Base-by-base conservation (phyloP, 1,284 basidiomycete genomes). In the Stygiomarasmius scandens region DNA sequence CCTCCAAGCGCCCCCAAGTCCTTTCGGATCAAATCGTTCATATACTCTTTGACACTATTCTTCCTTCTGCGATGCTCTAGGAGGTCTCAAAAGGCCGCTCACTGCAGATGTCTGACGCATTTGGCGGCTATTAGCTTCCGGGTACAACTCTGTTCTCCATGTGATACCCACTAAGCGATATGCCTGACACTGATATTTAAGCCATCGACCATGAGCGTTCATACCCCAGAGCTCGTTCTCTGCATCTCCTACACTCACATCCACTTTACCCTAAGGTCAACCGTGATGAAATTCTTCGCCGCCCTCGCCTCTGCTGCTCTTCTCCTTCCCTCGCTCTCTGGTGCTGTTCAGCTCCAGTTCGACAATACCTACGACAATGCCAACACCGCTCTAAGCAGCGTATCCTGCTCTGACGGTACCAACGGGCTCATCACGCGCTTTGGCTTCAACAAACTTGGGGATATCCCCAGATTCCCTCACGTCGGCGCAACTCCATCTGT, bases 401-500 rank as follows among this genome's bases (percentile, higher is more conserved):
- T 82, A 56, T 73, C 81, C 9, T 85, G 83, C 66, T 83, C 82
- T 2, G 67, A 81, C 53, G 80, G 79, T 8, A 3, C 65, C 4
- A 66, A 77, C 62, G 78, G 77, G 12, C 74, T 84, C 55, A 25
- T 72, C 36, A 73, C 69, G 3, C 36, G 52, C 56, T 71, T 72
- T 36, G 74, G 74, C 4, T 84, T 69, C 67, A 71, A 67, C 27
- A 82, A 76, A 32, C 78, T 84, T 64, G 73, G 73, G 5, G 71
- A 71, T 16, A 70, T 85, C 44, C 79, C 79, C 24, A 67, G 54
- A 29, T 85, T 78, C 70, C 82, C 83, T 23, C 67, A 75, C 61
- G 67, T 85, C 61, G 83, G 80, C 12, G 82, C 77, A 16, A 74
- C 71, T 9, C 64, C 64, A 27, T 73, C 71, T 23, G 67, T 84